phyloP scores from a whole-genome alignment of 106 monocot species.

The Dioscorea alata region DNA sequence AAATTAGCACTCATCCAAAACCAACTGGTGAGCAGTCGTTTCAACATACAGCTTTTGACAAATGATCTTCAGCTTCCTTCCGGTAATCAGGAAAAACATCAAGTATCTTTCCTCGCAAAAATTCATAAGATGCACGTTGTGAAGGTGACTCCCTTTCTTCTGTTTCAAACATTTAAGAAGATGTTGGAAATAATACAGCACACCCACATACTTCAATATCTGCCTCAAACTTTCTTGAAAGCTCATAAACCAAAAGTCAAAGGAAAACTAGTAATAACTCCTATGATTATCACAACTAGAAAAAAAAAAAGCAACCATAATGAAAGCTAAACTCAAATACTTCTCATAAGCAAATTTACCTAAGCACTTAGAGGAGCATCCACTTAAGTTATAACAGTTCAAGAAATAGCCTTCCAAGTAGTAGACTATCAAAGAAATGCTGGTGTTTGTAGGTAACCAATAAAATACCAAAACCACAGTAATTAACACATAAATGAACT shows the following conservation, averaged over 20 bases:
- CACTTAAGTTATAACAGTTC: background rate
- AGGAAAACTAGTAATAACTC: background rate
- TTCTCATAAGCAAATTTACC: background rate
- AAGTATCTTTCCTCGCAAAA: constrained; percentile 58
- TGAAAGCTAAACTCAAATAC: background rate
- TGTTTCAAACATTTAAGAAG: constrained; percentile 6
- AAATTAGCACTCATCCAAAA: background rate
- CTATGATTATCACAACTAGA: background rate
- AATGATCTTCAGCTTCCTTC: constrained; percentile 82
- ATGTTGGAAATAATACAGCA: background rate
- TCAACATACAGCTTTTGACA: constrained; percentile 74
- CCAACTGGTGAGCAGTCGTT: constrained; percentile 1
- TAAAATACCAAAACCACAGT: background rate
- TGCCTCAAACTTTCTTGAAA: background rate
- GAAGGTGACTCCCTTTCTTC: constrained; percentile 44
- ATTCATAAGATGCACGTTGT: constrained; percentile 61
- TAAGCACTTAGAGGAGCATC: background rate
- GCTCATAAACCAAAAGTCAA: background rate
- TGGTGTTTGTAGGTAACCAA: background rate
- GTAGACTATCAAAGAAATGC: background rate
- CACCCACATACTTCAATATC: background rate
- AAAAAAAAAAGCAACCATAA: background rate
- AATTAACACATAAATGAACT: background rate
- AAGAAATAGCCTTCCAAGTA: background rate
- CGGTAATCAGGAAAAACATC: constrained; percentile 56